A percentile compares a stretch with the other conserved stretches of the same genome.
Evolutionary conservation across 495 filamentous ascomycete species (phyloP).

Genomic region (Hyaloscypha variabilis): DNA sequence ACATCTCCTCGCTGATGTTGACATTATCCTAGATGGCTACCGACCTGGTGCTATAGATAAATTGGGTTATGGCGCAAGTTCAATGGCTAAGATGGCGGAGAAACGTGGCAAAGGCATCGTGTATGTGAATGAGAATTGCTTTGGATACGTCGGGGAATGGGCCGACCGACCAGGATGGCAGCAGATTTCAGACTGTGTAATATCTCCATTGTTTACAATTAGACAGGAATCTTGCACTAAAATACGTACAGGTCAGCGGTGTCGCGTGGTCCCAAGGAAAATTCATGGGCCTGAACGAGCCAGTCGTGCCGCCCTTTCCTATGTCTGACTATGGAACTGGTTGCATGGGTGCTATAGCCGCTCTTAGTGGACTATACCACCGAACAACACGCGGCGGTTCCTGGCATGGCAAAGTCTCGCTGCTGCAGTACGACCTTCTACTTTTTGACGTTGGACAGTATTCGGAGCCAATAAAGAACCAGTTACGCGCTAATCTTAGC

Average conservation of each 20-base stretch:
- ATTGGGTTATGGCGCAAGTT: slow-evolving; percentile 60
- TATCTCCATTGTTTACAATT: too few relatives aligned
- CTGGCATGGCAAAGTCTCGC: slow-evolving; percentile 23
- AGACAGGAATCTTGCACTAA: background rate
- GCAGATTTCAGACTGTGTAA: slow-evolving; percentile 57
- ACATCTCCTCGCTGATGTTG: slow-evolving; percentile 54
- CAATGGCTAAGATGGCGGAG: slow-evolving; percentile 49
- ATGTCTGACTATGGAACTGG: slow-evolving; percentile 81
- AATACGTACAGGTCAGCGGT: slow-evolving; percentile 43
- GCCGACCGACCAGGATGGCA: slow-evolving; percentile 55
- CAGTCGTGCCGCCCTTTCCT: slow-evolving; percentile 75
- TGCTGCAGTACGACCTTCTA: slow-evolving; percentile 22
- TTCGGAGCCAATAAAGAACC: slow-evolving; percentile 1
- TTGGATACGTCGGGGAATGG: slow-evolving; percentile 58
- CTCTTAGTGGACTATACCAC: slow-evolving; percentile 31
- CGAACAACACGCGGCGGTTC: slow-evolving; percentile 17
- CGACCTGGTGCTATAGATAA: slow-evolving; percentile 63
- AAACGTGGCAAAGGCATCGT: slow-evolving; percentile 62
- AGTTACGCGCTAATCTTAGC: background rate
- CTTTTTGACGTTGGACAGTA: slow-evolving; percentile 21
- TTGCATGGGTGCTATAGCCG: slow-evolving; percentile 62
- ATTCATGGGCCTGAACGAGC: slow-evolving; percentile 66
- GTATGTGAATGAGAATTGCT: slow-evolving; percentile 73
- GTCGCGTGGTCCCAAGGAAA: slow-evolving; percentile 73
- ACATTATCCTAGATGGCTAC: slow-evolving; percentile 67